Conservation (phyloP, 2,329 filamentous ascomycete genomes). For the Graphilbum sp. region DNA sequence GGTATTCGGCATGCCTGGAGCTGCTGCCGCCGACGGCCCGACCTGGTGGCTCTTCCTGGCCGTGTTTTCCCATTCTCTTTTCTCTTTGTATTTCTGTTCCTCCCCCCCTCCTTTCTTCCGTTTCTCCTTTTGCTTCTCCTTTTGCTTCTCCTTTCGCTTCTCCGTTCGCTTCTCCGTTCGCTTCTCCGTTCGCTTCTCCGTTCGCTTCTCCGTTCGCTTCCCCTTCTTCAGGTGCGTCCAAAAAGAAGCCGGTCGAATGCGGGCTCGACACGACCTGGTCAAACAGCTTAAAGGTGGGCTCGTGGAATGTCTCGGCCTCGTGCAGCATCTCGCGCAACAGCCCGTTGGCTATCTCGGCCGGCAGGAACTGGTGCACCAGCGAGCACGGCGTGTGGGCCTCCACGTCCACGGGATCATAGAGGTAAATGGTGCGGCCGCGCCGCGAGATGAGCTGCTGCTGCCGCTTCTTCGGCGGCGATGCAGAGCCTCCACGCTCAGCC, state of each 20-base stretch:
- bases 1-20: constrained; percentile 39
- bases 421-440: constrained; percentile 67
- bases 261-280: constrained; percentile 74
- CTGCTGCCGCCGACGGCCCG: no score
- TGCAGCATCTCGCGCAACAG: constrained; percentile 60
- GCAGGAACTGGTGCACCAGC: constrained; percentile 82
- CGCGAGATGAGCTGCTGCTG: constrained; percentile 34
- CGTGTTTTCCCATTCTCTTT: no score
- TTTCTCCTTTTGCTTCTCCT: no score
- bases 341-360: constrained; percentile 50
- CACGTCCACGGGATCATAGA: constrained; percentile 70
- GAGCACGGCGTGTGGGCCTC: constrained; percentile 76
- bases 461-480: neutral
- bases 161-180: no score
- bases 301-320: constrained; percentile 50
- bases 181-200: no score
- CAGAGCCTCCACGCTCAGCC: no score
- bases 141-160: no score
- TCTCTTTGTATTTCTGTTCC: no score
- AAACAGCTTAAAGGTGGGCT: constrained; percentile 64
- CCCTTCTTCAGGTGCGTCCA: no score
- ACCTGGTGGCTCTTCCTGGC: no score
- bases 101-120: no score
- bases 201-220: no score
- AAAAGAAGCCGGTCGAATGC: constrained; percentile 72